phyloP scores from a whole-genome alignment of 202 grass and related monocot genomes.

The Eragrostis tef region DNA sequence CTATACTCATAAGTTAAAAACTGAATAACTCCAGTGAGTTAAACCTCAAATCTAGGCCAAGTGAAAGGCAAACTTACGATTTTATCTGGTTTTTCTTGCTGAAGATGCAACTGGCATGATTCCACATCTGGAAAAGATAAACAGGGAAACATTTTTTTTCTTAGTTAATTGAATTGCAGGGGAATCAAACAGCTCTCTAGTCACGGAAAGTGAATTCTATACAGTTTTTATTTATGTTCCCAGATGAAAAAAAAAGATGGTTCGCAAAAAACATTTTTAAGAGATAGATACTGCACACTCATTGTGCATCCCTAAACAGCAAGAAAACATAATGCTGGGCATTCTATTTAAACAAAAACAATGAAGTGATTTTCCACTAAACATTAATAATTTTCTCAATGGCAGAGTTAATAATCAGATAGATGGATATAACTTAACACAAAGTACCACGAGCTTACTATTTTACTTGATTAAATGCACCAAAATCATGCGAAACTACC shows the following conservation, averaged over 20 bases:
- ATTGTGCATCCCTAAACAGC: not conserved
- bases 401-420: not conserved
- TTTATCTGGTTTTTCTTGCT: constrained; percentile 92
- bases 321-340: not conserved
- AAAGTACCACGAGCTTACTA: not conserved
- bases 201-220: not conserved
- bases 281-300: not conserved
- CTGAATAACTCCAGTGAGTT: constrained; percentile 8
- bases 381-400: not conserved
- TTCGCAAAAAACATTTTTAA: constrained; percentile 12
- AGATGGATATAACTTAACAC: not conserved
- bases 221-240: not conserved
- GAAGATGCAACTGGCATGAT: constrained; percentile 81
- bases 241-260: not conserved
- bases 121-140: constrained; percentile 81
- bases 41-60: constrained; percentile 5
- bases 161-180: constrained; percentile 2
- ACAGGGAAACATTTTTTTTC: constrained; percentile 3
- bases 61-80: constrained; percentile 52
- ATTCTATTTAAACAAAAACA: not conserved
- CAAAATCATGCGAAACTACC: constrained; percentile 2
- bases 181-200: not conserved
- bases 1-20: constrained; percentile 28
- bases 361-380: not conserved
- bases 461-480: not conserved